phyloP scores from a whole-genome alignment of 495 filamentous ascomycete genomes.

The Aspergillus coremiiformis region DNA sequence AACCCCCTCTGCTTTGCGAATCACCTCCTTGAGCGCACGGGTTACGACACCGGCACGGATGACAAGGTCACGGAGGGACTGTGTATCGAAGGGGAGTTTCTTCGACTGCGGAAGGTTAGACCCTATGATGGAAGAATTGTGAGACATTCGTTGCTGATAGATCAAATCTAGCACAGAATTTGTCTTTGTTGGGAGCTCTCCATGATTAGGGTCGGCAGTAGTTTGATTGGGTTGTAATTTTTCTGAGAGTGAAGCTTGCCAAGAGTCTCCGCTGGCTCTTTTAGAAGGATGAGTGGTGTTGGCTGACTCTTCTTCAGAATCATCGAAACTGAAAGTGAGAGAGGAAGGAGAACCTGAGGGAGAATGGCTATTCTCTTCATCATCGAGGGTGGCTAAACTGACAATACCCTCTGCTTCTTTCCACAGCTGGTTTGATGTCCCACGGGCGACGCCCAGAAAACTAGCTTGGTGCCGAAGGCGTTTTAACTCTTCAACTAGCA shows the following conservation, averaged over 20 bases:
- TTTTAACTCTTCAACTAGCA: slow-evolving; percentile 75
- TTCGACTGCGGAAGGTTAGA: slow-evolving; percentile 46
- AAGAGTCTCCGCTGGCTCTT: slow-evolving; percentile 30
- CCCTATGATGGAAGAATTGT: slow-evolving; percentile 39
- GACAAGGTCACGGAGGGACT: slow-evolving; percentile 78
- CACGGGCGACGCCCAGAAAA: slow-evolving; percentile 56
- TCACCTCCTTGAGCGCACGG: slow-evolving; percentile 63
- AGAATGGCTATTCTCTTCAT: slow-evolving; percentile 52
- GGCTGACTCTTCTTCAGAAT: slow-evolving; percentile 53
- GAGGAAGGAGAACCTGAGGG: slow-evolving; percentile 46
- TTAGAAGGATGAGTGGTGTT: slow-evolving; percentile 27
- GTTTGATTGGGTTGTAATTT: slow-evolving; percentile 13
- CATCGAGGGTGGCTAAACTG: slow-evolving; percentile 73
- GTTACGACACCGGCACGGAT: slow-evolving; percentile 72
- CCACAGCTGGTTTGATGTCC: slow-evolving; percentile 59
- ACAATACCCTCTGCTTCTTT: slow-evolving; percentile 86
- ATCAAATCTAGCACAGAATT: slow-evolving; percentile 78
- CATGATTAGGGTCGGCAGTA: slow-evolving; percentile 17
- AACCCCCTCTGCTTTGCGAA: slow-evolving; percentile 71
- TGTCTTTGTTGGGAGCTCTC: slow-evolving; percentile 54
- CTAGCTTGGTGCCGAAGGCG: slow-evolving; percentile 56
- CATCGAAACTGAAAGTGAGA: slow-evolving; percentile 48
- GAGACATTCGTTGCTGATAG: slow-evolving; percentile 54
- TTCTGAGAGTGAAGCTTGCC: slow-evolving; percentile 23
- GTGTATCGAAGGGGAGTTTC: slow-evolving; percentile 88